Base-by-base conservation (phyloP, 2,329 filamentous ascomycete genomes). In the Ophiostoma quercus region DNA sequence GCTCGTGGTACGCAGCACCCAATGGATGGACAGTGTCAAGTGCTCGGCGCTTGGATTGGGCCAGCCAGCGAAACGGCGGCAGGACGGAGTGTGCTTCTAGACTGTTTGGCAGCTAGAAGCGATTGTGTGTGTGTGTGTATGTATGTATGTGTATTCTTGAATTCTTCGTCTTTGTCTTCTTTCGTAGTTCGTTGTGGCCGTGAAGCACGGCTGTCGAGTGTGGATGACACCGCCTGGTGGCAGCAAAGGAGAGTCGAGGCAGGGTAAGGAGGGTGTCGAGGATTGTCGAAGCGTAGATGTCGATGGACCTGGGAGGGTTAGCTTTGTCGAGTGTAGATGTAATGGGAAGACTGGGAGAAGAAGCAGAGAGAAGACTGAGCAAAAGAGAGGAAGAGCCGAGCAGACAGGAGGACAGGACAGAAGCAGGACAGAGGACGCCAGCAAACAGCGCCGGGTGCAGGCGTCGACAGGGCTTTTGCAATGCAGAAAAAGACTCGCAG, bases 61-160 rank as follows among this genome's bases (percentile, higher is more conserved):
- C 69, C 71, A 69, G 71, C 71, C 65, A 72, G 69, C 54, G 54
- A 69, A 66, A 41, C 16, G 67, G 71, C 67, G 67, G 67, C 66
- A 54, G 43, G 71, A 68, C 66, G 47, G 6, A 37, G 67, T 29
- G 54, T 67, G 32, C 65, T 29, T 63, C 60, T 63, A 19, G 57
- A 32, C 29, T 67, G 29, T 62, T 34, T 62, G 29, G 57, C 57
- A 32, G 57, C 11, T 22, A n/a, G 1, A 39, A 12, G 60, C 60
- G 9, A 63, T 22, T 63, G 19, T 16, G 57, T n/a, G 19, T 32
- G 25, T 62, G 11, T 63, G 3, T 39, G 8, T 63, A n/a, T 34
- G 60, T 37, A 7, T 63, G 11, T 65, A 19, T 67, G 11, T 70
- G 25, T 67, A 19, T 65, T 11, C 51, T 37, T n/a, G 57, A 32